Percentiles rank a stretch among this genome's conserved stretches.
Evolutionary conservation across 1,139 yeast species (phyloP).

Genomic region (Meyerozyma athensensis): DNA sequence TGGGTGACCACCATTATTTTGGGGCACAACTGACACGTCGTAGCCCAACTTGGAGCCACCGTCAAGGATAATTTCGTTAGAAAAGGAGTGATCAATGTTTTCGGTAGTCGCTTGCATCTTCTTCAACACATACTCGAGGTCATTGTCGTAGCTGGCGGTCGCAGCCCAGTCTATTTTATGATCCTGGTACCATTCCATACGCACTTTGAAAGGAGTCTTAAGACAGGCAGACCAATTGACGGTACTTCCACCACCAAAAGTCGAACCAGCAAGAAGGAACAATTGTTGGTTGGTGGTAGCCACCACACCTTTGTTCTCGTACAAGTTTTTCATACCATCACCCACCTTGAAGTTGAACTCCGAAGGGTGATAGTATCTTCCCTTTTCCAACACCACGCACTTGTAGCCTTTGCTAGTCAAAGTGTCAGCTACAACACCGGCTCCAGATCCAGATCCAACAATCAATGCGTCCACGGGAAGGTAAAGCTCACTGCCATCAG

Average conservation of each 20-base stretch:
- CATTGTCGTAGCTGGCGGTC: conserved; percentile 38
- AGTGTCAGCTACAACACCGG: conserved; percentile 54
- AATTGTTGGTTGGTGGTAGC: conserved; percentile 33
- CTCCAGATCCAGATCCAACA: conserved; percentile 57
- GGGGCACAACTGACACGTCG: conserved; percentile 36
- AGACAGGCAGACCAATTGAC: conserved; percentile 61
- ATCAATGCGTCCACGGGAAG: conserved; percentile 42
- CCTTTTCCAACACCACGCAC: conserved; percentile 52
- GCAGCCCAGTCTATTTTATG: conserved; percentile 49
- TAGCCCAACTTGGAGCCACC: conserved; percentile 49
- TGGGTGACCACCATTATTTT: conserved; percentile 46
- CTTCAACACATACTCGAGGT: conserved; percentile 45
- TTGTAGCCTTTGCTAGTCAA: conserved; percentile 41
- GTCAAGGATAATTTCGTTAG: conserved; percentile 44
- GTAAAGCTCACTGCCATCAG: conserved; percentile 28
- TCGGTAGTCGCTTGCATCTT: conserved; percentile 48
- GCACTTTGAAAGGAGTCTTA: conserved; percentile 48
- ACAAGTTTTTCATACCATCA: conserved; percentile 34
- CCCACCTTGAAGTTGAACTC: conserved; percentile 37
- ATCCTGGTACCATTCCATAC: conserved; percentile 52
- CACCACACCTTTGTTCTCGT: conserved; percentile 38
- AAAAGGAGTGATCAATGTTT: conserved; percentile 40
- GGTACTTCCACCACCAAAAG: conserved; percentile 60
- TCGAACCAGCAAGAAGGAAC: conserved; percentile 47
- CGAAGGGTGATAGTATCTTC: conserved; percentile 36